Base-by-base conservation (phyloP, 441 rosid genomes). In the Brassica hybrid region DNA sequence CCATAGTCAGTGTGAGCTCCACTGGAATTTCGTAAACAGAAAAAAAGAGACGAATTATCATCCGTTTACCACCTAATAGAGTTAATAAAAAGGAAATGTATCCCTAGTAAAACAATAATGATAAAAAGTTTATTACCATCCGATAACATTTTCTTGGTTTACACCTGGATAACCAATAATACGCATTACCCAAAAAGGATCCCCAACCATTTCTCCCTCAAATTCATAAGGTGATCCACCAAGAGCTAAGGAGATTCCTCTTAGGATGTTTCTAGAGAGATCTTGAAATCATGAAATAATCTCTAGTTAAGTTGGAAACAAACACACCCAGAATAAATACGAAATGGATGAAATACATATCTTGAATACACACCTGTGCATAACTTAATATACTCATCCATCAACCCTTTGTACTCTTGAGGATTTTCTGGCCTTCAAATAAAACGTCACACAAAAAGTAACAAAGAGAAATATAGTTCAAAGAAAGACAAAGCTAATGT, bases 1-100 rank as follows among this genome's bases (percentile, higher is more conserved):
- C 96, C 96, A 59, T 94, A 90, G 65, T 94, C 98, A 2, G 96
- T 94, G 79, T 84, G 93, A 43, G 91, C 91, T 84, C 94, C 94
- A 58, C 97, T 93, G 78, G 43, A 72, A 18, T 65, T 52, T 70
- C 52, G 43, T 36, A 69, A 14, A 6, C 11, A 0, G 16, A 48
- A 60, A 45, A 0, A 32, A 43, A 67, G 30, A 43, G 30, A 25
- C 21, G 23, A 68, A 10, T 57, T 57, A 56, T 7, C 13, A 56
- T 18, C 25, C 13, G 50, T 59, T 59, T 45, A 43, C 17, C 34
- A 41, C 63, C 5, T 58, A 56, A 21, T 38, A 54, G 65, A 34
- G 1, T 18, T 10, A 62, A 64, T 59, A 34, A 19, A 3, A 32
- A 36, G 10, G 2, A 10, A 30, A 17, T 8, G 7, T 7, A 38